Evolutionary conservation across 306 rosid genomes (phyloP), one percentile per base, ranked within the genome.

Genomic region (Pueraria montana): DNA sequence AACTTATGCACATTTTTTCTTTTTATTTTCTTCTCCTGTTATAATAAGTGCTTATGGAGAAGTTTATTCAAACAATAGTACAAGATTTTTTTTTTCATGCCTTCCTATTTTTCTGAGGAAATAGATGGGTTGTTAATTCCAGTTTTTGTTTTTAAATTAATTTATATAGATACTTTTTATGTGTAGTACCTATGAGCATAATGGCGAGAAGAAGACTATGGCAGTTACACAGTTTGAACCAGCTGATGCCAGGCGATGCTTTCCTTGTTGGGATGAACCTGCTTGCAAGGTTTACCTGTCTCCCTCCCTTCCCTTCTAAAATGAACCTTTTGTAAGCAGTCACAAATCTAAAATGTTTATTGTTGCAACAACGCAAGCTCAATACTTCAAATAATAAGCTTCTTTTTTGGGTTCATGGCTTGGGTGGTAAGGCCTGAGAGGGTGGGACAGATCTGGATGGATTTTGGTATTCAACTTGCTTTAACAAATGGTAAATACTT

Each of bases 211-310:
- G 91, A 93, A 91, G 85, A 96, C 94, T 64, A 92, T 93, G 99
- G 99, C 98, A 38, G 98, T 96, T 81, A 93, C 98, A 11, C 99
- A 93, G 88, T 96, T 96, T 89, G 99, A 96, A 83, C 97, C 99
- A 10, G 97, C 91, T 86, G 98, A 96, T 93, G 99, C 99, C 52
- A 91, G 99, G 84, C 84, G 93, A 75, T 96, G 99, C 88, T 96
- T 96, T 87, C 99, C 99, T 14, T 96, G 99, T 86, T 96, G 99
- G 99, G 99, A 96, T 82, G 99, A 96, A 84, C 99, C 99, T 64
- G 97, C 97, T 66, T 92, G 89, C 89, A 96, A 96, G 99, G 99
- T 96, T 42, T 74, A 14, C 27, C 61, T 79, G 14, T 69, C 72
- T 69, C 59, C 50, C 71, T 63, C 65, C 45, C 65, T 77, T 83